Conservation (phyloP, 2,329 filamentous ascomycete species). For the Penicillium vulpinum region DNA sequence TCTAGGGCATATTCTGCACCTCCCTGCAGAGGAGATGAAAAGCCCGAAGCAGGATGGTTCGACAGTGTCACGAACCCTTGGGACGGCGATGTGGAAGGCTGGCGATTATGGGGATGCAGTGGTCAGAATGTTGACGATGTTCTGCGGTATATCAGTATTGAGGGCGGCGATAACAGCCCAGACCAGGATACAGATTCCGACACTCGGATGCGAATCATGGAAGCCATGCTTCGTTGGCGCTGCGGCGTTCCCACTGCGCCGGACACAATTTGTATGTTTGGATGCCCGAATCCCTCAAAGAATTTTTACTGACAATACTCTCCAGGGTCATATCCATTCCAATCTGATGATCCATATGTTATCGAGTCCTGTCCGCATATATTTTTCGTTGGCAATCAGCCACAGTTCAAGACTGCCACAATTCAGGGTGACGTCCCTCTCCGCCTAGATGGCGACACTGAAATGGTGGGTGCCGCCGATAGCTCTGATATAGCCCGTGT, state of each 20-base stretch:
- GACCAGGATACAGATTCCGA: slow-evolving; percentile 52
- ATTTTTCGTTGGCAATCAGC: slow-evolving; percentile 86
- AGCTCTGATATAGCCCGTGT: slow-evolving; percentile 65
- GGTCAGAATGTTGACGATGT: slow-evolving; percentile 95
- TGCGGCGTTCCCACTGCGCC: slow-evolving; percentile 90
- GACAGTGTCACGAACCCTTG: slow-evolving; percentile 91
- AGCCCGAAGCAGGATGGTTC: slow-evolving; percentile 67
- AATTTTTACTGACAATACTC: slow-evolving; percentile 12
- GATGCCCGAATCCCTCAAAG: background rate
- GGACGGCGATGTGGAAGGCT: slow-evolving; percentile 87
- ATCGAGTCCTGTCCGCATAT: slow-evolving; percentile 83
- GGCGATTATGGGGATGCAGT: slow-evolving; percentile 79
- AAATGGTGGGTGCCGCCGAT: slow-evolving; percentile 42
- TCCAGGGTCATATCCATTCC: slow-evolving; percentile 90
- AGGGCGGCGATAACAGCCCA: slow-evolving; percentile 29
- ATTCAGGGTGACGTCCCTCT: slow-evolving; percentile 55
- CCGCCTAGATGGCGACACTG: slow-evolving; percentile 35
- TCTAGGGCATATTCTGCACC: slow-evolving; percentile 64
- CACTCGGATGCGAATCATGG: slow-evolving; percentile 83
- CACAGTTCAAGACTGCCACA: slow-evolving; percentile 69
- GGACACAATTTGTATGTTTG: slow-evolving; percentile 80
- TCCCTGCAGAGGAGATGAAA: slow-evolving; percentile 34
- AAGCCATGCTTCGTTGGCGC: slow-evolving; percentile 89
- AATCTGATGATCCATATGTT: slow-evolving; percentile 89
- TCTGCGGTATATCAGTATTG: slow-evolving; percentile 76